Evolutionary conservation across 805 yeast genomes (phyloP).

Genomic region (Metschnikowia aberdeeniae): DNA sequence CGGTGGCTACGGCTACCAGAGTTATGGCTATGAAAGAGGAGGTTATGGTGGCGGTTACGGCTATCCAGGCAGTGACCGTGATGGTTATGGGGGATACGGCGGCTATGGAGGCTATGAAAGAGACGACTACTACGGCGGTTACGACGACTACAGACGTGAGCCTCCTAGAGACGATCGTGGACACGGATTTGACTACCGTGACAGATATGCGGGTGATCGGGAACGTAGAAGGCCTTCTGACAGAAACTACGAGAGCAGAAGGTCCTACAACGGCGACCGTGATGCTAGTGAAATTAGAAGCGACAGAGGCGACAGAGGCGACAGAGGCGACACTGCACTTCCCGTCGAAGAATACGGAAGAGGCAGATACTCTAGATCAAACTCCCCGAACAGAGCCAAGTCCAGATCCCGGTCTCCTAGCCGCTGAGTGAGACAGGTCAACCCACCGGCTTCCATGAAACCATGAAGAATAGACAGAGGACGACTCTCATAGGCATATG

Average conservation of each 20-base stretch:
- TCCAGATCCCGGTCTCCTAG: constrained; percentile 37
- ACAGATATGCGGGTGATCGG: constrained; percentile 13
- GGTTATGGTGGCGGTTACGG: constrained; percentile 14
- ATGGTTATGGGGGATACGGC: constrained; percentile 11
- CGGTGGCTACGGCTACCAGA: constrained; percentile 14
- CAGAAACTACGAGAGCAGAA: constrained; percentile 11
- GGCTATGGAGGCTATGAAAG: constrained; percentile 16
- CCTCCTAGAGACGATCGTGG: constrained; percentile 19
- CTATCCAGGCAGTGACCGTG: constrained; percentile 16
- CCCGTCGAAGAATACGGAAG: constrained; percentile 17
- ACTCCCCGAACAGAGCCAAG: constrained; percentile 31
- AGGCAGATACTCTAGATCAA: constrained; percentile 30
- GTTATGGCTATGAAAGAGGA: constrained; percentile 7
- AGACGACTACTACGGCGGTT: constrained; percentile 15
- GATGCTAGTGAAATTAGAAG: constrained; percentile 15
- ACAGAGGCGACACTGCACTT: not conserved
- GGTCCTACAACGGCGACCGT: constrained; percentile 11
- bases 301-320: not conserved
- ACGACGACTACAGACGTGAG: constrained; percentile 18
- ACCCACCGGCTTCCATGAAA: not conserved
- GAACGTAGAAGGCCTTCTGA: constrained; percentile 11
- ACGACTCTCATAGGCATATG: not conserved
- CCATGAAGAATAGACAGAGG: not conserved
- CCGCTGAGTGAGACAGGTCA: constrained; percentile 12
- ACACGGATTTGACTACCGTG: constrained; percentile 19